Base-by-base conservation (phyloP, 73 alveolate species). In the Paramecium tetraurelia region DNA sequence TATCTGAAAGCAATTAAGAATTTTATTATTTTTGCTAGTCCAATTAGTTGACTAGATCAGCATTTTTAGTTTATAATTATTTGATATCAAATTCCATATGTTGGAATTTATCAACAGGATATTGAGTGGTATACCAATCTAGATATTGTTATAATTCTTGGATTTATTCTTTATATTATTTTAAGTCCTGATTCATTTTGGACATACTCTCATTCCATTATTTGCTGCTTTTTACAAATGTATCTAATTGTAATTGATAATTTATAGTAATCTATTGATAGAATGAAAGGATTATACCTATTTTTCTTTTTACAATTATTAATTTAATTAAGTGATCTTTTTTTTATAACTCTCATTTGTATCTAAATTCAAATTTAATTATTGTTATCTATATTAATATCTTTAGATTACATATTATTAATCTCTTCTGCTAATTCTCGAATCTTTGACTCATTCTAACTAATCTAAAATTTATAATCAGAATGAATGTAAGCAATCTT, bases 261-360 rank as follows among this genome's bases (percentile, higher is more conserved):
- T 63, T 63, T 5, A 63, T 11, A 27, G 84, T 63, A 1, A 31
- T 22, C 84, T 63, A 63, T 31, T 53, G 5, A 63, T 27, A 27
- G 9, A 63, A 27, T 4, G 0, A 10, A 27, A 7, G 7, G 3
- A 22, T 27, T 53, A 27, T 63, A 63, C 84, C 9, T 63, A 63
- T 33, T 63, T 63, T 63, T 63, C 84, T 27, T 63, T 63, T 63
- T 63, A 48, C 6, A 63, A 63, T 63, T 63, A 63, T 31, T 27
- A 63, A 27, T 63, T 63, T 63, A 63, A 63, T 63, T 63, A 63
- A 31, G 84, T 24, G 12, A 63, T 63, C 84, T 63, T 63, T 63
- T 63, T 63, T 33, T 63, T 63, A 63, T 63, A 63, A 63, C 84
- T 63, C 27, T 63, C 84, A 63, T 63, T 63, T 3, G 84, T 63